Percentiles rank a stretch among this genome's conserved stretches.
These are phyloP conservation scores for Diplodia seriata DNA, from an alignment of 2,329 filamentous ascomycete genomes.

Conservation along the genomic window DNA sequence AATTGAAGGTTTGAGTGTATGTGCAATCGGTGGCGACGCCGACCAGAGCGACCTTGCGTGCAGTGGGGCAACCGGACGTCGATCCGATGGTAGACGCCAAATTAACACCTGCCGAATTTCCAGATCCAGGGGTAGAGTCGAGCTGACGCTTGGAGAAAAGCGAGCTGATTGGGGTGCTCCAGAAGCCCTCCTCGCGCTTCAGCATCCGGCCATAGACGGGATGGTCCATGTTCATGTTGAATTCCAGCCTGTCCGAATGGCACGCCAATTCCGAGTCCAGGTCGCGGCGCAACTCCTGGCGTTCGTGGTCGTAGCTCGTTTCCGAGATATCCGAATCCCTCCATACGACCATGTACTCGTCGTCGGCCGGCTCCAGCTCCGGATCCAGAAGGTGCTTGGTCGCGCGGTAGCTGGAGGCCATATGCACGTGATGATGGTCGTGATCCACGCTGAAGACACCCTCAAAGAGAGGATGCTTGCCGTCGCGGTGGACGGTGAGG, in stretches of 20 bases:
- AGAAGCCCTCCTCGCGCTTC: conserved; percentile 60
- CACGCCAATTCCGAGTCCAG: conserved; percentile 62
- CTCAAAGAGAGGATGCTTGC: conserved; percentile 80
- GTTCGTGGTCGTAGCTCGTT: conserved; percentile 47
- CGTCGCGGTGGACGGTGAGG: conserved; percentile 79
- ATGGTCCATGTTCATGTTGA: conserved; percentile 78
- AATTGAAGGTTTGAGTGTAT: conserved; percentile 77
- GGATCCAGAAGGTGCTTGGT: conserved; percentile 78
- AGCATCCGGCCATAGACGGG: conserved; percentile 65
- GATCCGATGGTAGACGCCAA: conserved; percentile 79
- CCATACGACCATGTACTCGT: conserved; percentile 89
- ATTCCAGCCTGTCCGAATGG: conserved; percentile 74
- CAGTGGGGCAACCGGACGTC: conserved; percentile 82
- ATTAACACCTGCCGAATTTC: conserved; percentile 82
- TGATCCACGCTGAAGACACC: conserved; percentile 83
- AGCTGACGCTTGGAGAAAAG: conserved; percentile 74
- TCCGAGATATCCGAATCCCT: conserved; percentile 81
- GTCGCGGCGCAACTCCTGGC: conserved; percentile 69
- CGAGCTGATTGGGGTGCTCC: conserved; percentile 67
- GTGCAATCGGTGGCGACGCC: conserved; percentile 93
- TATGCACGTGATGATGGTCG: conserved; percentile 86
- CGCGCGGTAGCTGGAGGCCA: conserved; percentile 73
- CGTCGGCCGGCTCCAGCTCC: conserved; percentile 60
- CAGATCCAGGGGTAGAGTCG: conserved; percentile 71
- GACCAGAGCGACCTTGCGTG: conserved; percentile 89